These are phyloP conservation scores for Candida khao-thaluensis DNA, from an alignment of 805 yeast species.

Conservation along the genomic window DNA sequence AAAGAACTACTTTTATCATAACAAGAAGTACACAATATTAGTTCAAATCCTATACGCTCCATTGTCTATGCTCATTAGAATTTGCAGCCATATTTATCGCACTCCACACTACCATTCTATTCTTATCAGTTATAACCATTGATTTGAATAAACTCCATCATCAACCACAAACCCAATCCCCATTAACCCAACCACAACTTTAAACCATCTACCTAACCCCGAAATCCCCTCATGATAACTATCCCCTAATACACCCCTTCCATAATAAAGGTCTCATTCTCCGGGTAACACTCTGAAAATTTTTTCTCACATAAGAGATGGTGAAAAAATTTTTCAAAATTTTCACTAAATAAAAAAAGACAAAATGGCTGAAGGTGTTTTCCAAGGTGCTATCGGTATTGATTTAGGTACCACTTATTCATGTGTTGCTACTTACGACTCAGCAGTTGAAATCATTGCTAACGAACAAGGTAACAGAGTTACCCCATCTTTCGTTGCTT, in stretches of 20 bases:
- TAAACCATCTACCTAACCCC: no score
- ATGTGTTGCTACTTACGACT: conserved; percentile 51
- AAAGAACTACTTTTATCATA: no score
- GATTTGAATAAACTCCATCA: no score
- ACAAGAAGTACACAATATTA: no score
- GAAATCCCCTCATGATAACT: no score
- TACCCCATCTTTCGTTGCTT: conserved; percentile 51
- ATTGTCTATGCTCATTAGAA: background rate
- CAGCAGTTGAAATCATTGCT: conserved; percentile 51
- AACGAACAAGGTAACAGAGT: conserved; percentile 54
- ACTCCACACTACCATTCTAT: no score
- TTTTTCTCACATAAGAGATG: conserved; percentile 10
- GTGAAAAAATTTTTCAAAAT: conserved; percentile 12
- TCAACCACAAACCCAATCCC: no score
- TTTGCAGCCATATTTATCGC: background rate
- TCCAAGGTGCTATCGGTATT: conserved; percentile 80
- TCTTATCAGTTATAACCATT: no score
- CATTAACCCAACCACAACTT: no score
- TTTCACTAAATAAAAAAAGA: conserved; percentile 10
- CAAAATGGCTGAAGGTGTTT: conserved; percentile 95
- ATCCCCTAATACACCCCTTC: no score
- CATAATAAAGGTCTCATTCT: no score
- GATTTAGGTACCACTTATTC: conserved; percentile 54
- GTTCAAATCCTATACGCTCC: no score
- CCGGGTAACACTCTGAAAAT: conserved; percentile 10